phyloP scores from a whole-genome alignment of 1,284 basidiomycete species.

The Laetiporus sulphureus region DNA sequence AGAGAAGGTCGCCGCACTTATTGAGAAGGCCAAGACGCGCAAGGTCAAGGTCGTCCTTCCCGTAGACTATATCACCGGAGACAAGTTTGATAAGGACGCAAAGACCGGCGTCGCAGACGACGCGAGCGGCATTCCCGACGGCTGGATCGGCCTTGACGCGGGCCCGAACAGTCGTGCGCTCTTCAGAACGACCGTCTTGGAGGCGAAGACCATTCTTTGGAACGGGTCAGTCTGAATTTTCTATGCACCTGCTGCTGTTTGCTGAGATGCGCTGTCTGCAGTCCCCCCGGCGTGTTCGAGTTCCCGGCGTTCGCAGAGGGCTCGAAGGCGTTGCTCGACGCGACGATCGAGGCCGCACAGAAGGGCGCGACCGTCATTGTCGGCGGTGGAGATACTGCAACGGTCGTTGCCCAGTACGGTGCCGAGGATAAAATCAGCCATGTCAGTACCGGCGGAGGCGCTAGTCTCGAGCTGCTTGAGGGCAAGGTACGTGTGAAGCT shows the following conservation, averaged over 20 bases:
- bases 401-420: constrained; percentile 77
- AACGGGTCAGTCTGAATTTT: constrained; percentile 71
- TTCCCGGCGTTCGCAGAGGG: constrained; percentile 89
- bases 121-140: constrained; percentile 83
- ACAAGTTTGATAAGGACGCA: constrained; percentile 94
- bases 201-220: constrained; percentile 97
- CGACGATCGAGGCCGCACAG: constrained; percentile 82
- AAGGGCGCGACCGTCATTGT: constrained; percentile 92
- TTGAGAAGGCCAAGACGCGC: constrained; percentile 93
- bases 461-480: constrained; percentile 91
- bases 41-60: constrained; percentile 96
- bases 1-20: constrained; percentile 78
- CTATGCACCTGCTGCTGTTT: neutral
- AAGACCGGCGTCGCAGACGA: constrained; percentile 78
- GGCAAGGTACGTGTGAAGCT: constrained; percentile 67
- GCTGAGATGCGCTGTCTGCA: constrained; percentile 21
- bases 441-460: constrained; percentile 96
- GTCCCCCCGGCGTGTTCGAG: constrained; percentile 96
- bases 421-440: constrained; percentile 91
- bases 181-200: constrained; percentile 76
- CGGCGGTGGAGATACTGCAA: constrained; percentile 91
- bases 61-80: constrained; percentile 89
- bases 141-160: constrained; percentile 92
- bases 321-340: constrained; percentile 82
- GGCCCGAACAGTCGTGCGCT: constrained; percentile 79